These are phyloP conservation scores for Blastomyces gilchristii DNA, from an alignment of 2,329 filamentous ascomycete genomes.

Conservation along the genomic window DNA sequence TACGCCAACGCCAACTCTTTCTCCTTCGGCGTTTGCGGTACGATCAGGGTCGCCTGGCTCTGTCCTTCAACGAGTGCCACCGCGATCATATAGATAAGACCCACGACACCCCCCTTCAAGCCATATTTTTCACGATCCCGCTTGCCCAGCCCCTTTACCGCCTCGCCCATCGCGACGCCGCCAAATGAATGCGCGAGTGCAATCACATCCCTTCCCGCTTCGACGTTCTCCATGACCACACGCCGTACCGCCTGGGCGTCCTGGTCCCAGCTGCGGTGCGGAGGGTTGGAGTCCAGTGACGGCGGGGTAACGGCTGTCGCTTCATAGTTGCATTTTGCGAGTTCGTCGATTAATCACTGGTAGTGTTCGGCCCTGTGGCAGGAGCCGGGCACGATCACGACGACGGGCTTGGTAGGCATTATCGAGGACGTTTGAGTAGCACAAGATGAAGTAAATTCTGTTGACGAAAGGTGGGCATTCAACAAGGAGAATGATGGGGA, in stretches of 20 bases:
- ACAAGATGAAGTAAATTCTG: background rate
- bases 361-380: background rate
- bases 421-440: background rate
- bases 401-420: background rate
- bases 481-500: no score
- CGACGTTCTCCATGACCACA: conserved; percentile 13
- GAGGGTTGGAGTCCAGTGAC: conserved; percentile 20
- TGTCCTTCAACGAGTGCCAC: conserved; percentile 20
- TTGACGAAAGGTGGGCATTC: background rate
- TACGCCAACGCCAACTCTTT: conserved; percentile 16
- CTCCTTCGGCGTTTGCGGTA: conserved; percentile 20
- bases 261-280: conserved; percentile 19
- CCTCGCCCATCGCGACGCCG: conserved; percentile 24
- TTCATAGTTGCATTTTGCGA: background rate
- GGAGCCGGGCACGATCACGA: background rate
- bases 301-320: background rate
- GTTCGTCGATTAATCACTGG: background rate
- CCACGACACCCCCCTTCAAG: background rate
- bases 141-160: conserved; percentile 23
- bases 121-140: conserved; percentile 17
- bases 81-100: conserved; percentile 17
- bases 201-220: conserved; percentile 24
- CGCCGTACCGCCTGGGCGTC: conserved; percentile 20
- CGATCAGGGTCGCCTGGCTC: conserved; percentile 19
- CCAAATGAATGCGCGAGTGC: conserved; percentile 27